A percentile compares a stretch with the other conserved stretches of the same genome.
Conservation (phyloP, 306 rosid species). For the Cajanus cajan region DNA sequence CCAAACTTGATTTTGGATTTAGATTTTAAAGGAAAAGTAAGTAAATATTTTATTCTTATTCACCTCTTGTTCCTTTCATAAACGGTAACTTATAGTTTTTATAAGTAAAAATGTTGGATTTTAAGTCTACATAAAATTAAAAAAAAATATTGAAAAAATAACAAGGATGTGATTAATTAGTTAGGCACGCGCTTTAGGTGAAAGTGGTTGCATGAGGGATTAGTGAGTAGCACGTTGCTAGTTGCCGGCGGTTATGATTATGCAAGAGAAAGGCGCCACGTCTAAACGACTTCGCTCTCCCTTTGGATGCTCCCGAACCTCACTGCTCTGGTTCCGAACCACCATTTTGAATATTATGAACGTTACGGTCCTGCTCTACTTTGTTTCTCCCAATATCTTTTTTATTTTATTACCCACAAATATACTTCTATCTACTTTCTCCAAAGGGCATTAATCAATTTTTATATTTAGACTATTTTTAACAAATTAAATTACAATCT, state of each 20-base stretch:
- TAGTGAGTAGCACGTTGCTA: constrained; percentile 18
- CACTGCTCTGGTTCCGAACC: constrained; percentile 44
- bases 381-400: background rate
- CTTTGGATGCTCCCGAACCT: constrained; percentile 34
- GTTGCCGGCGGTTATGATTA: constrained; percentile 21
- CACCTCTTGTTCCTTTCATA: no score
- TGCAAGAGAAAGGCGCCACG: constrained; percentile 15
- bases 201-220: background rate
- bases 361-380: constrained; percentile 42
- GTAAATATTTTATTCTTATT: no score
- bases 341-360: constrained; percentile 66
- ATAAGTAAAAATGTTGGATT: no score
- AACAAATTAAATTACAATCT: background rate
- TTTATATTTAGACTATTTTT: background rate
- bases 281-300: constrained; percentile 16
- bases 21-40: no score
- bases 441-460: background rate
- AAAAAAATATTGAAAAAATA: no score
- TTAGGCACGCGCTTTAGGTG: background rate
- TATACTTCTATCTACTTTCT: background rate
- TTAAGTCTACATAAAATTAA: no score
- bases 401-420: background rate
- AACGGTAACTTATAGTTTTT: no score
- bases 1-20: background rate
- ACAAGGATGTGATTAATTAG: background rate